Conservation (phyloP, 2,329 filamentous ascomycete genomes). For the Acephala macrosclerotiorum region DNA sequence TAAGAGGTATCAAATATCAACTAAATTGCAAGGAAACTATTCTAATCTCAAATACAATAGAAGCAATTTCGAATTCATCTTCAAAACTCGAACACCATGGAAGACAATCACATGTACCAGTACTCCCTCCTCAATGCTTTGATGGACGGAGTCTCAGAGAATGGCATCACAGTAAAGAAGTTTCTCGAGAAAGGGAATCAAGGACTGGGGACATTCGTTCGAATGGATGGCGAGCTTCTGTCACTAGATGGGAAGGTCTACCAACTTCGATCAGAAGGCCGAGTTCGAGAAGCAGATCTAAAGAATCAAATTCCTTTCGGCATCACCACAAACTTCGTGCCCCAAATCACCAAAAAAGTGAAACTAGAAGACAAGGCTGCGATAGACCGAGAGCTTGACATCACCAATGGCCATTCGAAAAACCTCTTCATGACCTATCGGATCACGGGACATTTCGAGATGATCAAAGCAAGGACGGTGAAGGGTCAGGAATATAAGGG, state of each 20-base stretch:
- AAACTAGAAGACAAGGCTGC: slow-evolving; percentile 35
- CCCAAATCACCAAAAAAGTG: slow-evolving; percentile 36
- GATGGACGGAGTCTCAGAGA: slow-evolving; percentile 53
- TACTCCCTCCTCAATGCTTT: slow-evolving; percentile 52
- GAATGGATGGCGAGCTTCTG: slow-evolving; percentile 53
- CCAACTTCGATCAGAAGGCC: slow-evolving; percentile 49
- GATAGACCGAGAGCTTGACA: slow-evolving; percentile 13
- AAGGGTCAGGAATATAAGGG: slow-evolving; percentile 42
- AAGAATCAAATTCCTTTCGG: slow-evolving; percentile 50
- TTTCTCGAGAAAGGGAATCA: slow-evolving; percentile 55
- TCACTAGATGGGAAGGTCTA: slow-evolving; percentile 51
- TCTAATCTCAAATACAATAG: too few relatives aligned
- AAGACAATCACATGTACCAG: slow-evolving; percentile 46
- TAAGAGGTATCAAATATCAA: neutral
- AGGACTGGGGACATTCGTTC: slow-evolving; percentile 55
- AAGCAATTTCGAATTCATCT: too few relatives aligned
- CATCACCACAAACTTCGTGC: slow-evolving; percentile 42
- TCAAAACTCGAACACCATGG: neutral
- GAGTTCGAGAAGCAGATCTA: slow-evolving; percentile 43
- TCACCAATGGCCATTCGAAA: slow-evolving; percentile 32
- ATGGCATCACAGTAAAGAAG: slow-evolving; percentile 54
- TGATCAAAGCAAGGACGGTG: slow-evolving; percentile 41
- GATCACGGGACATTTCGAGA: slow-evolving; percentile 38
- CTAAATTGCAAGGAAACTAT: too few relatives aligned
- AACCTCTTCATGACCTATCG: slow-evolving; percentile 44